Evolutionary conservation across 306 rosid genomes (phyloP), one percentile per base, ranked within the genome.

Genomic region (Calophaca sinica): DNA sequence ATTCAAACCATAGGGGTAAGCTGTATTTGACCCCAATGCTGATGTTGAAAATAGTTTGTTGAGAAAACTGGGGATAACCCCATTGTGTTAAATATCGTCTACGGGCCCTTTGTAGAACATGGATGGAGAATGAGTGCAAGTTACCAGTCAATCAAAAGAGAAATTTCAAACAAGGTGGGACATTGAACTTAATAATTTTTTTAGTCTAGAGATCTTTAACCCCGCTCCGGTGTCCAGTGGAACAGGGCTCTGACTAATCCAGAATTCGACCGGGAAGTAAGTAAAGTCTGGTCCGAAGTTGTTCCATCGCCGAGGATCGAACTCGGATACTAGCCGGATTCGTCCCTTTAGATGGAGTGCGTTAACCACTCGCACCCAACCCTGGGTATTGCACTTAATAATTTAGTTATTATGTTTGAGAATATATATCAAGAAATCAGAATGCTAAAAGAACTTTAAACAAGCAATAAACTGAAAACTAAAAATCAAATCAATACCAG

Each of bases 401-500:
- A 38, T 38, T 38, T 38, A 38, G 42, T 38, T 38, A 38, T 38
- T 38, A 4, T 3, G 41, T 36, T 57, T 57, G 13, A 29, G 63
- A 58, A 58, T 55, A 31, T 2, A 7, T 65, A 42, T 42, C 20
- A 45, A 45, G 5, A 62, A 45, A 66, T 44, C 39, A 66, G 39
- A 66, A 45, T 9, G 41, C 12, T 66, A 28, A 45, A 9, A 28
- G 53, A 42, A 46, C 54, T 66, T 20, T 28, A 46, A 66, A 7
- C 54, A 45, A 66, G 29, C 10, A 64, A 64, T 41, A 28, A 44
- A 9, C 8, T 50, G 26, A 12, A 50, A 50, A n/a, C n/a, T 4
- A 35, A 44, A 45, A 46, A 49, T n/a, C n/a, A n/a, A n/a, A n/a
- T n/a, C 50, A 68, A 31, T 48, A 44, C 9, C 35, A 66, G 72